phyloP scores from a whole-genome alignment of 1,284 basidiomycete species.

The Tylopilus microsporus region DNA sequence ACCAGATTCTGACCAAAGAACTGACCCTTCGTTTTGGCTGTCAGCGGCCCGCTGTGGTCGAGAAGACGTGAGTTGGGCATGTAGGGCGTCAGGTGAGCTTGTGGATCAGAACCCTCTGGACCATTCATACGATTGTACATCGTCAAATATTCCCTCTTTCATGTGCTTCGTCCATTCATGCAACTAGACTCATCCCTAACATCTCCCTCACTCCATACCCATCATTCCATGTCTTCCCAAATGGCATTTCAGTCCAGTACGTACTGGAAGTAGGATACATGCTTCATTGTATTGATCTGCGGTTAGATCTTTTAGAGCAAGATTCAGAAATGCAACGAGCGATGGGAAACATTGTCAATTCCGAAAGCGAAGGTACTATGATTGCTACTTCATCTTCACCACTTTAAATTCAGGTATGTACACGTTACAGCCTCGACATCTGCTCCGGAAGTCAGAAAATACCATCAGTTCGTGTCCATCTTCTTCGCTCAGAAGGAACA shows the following conservation, averaged over 20 bases:
- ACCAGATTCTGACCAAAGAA: conserved; percentile 31
- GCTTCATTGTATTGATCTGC: conserved; percentile 13
- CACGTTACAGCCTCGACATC: conserved; percentile 16
- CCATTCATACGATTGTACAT: conserved; percentile 32
- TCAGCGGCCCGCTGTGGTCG: conserved; percentile 36
- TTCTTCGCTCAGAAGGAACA: conserved; percentile 10
- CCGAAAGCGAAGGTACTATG: conserved; percentile 29
- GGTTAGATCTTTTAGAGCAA: conserved; percentile 60
- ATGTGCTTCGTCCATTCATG: not conserved
- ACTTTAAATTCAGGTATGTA: not conserved
- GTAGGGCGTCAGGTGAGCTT: conserved; percentile 8
- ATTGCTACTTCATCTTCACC: not conserved
- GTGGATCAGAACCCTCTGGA: conserved; percentile 32
- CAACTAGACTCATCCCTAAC: conserved; percentile 14
- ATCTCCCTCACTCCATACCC: conserved; percentile 48
- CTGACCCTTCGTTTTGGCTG: conserved; percentile 38
- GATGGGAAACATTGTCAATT: conserved; percentile 53
- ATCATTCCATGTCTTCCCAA: conserved; percentile 57
- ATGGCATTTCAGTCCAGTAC: conserved; percentile 57
- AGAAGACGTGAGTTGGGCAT: too few relatives aligned
- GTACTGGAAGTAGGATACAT: conserved; percentile 22
- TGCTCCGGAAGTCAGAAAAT: conserved; percentile 3
- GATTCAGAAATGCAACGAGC: conserved; percentile 70
- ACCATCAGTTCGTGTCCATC: conserved; percentile 15
- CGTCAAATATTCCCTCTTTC: not conserved